Evolutionary conservation across 2,329 filamentous ascomycete genomes (phyloP).

Genomic region (Torrubiella hemipterigena): DNA sequence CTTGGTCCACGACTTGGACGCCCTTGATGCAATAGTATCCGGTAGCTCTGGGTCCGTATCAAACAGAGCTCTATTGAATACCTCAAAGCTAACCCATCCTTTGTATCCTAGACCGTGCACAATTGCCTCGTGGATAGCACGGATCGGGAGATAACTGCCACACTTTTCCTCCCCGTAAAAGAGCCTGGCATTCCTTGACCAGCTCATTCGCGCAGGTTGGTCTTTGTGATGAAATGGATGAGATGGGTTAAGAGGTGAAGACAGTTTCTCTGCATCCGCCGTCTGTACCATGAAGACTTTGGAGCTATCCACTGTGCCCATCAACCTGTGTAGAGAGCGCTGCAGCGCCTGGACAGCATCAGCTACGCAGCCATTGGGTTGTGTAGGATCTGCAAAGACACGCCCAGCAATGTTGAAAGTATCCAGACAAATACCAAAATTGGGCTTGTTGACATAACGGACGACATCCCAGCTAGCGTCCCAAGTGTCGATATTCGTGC

Average conservation of each 20-base stretch:
- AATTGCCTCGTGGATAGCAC: conserved; percentile 47
- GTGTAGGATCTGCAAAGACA: conserved; percentile 55
- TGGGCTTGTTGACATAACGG: conserved; percentile 47
- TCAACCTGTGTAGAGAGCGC: conserved; percentile 40
- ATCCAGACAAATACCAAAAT: conserved; percentile 66
- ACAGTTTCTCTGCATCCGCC: conserved; percentile 56
- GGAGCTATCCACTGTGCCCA: conserved; percentile 39
- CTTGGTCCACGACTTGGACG: conserved; percentile 36
- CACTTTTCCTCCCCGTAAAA: conserved; percentile 40
- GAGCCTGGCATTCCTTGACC: conserved; percentile 61
- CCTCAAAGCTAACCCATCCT: conserved; percentile 61
- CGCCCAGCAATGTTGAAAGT: conserved; percentile 64
- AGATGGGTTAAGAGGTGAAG: conserved; percentile 36
- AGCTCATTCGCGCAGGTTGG: conserved; percentile 52
- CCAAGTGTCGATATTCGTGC: conserved; percentile 57
- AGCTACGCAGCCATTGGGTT: conserved; percentile 32
- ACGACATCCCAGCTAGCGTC: conserved; percentile 58
- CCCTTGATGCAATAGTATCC: conserved; percentile 39
- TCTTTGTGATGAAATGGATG: conserved; percentile 21
- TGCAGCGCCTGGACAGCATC: conserved; percentile 42
- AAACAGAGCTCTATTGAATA: conserved; percentile 51
- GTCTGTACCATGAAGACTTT: conserved; percentile 68
- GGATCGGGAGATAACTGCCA: conserved; percentile 57
- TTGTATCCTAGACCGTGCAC: conserved; percentile 52
- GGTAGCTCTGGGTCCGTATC: conserved; percentile 38